Percentiles rank a stretch among this genome's conserved stretches.
Conservation (phyloP, 163 green algal species). For the Coccomyxa subellipsoidea region DNA sequence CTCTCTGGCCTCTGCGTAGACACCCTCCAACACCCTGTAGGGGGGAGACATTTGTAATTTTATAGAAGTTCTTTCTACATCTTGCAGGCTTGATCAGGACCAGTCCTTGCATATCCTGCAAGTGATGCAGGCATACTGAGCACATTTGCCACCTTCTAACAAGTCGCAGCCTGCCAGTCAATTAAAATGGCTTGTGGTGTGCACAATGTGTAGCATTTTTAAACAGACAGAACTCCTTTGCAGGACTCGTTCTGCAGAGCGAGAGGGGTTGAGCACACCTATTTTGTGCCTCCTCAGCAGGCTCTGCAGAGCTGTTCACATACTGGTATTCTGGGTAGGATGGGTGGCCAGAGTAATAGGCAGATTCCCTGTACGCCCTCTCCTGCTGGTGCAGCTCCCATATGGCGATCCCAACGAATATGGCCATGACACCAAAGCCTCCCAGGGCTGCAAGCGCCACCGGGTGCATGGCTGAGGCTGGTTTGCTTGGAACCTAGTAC, state of each 20-base stretch:
- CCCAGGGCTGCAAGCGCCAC: neutral
- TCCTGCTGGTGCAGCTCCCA: neutral
- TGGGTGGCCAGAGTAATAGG: neutral
- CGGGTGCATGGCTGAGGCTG: neutral
- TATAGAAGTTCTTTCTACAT: too few species aligned
- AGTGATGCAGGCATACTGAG: too few species aligned
- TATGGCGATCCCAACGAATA: neutral
- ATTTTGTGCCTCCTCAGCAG: neutral
- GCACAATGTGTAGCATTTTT: too few species aligned
- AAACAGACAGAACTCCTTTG: too few species aligned
- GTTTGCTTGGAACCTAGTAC: neutral
- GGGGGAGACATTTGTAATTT: neutral
- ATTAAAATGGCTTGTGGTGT: too few species aligned
- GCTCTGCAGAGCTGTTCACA: neutral
- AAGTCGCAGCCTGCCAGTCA: too few species aligned
- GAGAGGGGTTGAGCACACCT: neutral
- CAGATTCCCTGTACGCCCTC: neutral
- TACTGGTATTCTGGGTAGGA: neutral
- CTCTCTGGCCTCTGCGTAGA: neutral
- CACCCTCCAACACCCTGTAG: neutral
- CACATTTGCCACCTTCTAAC: too few species aligned
- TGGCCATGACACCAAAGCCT: neutral
- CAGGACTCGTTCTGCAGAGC: too few species aligned
- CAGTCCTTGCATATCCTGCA: neutral
- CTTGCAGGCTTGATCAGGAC: too few species aligned